phyloP scores from a whole-genome alignment of 163 green algal species.

The Coccomyxa subellipsoidea region DNA sequence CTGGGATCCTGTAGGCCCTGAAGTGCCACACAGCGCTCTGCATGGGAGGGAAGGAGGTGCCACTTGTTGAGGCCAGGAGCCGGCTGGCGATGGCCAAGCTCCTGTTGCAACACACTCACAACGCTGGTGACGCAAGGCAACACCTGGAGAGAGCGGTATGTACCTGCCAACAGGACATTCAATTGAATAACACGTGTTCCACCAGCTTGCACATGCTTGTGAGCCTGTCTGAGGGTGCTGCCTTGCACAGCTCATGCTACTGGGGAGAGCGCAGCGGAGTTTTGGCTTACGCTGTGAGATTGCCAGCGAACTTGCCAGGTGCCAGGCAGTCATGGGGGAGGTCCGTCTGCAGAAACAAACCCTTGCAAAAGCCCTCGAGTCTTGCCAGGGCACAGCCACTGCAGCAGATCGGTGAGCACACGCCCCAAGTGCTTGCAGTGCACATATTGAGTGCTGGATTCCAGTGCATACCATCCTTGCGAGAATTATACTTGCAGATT shows the following conservation, averaged over 20 bases:
- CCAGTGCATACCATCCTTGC: too few species aligned
- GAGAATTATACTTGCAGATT: too few species aligned
- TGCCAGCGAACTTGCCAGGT: background rate
- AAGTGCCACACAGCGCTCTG: background rate
- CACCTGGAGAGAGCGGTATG: background rate
- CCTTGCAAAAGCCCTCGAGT: background rate
- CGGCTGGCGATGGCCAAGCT: background rate
- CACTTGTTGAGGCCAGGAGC: background rate
- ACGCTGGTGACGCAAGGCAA: background rate
- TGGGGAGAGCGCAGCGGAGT: background rate
- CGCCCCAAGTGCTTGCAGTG: background rate
- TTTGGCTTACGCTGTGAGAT: background rate
- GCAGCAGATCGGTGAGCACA: background rate
- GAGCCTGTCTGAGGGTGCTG: background rate
- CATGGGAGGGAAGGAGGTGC: slow-evolving; percentile 5
- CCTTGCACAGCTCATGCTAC: background rate
- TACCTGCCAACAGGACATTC: too few species aligned
- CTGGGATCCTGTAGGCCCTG: background rate
- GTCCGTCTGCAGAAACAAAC: background rate
- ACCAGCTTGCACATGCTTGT: too few species aligned
- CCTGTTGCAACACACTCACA: slow-evolving; percentile 14
- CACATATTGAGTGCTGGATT: too few species aligned
- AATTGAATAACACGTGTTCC: too few species aligned
- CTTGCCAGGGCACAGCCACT: background rate
- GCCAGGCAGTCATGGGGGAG: background rate